These are phyloP conservation scores for Globisporangium splendens DNA, from an alignment of 352 stramenopile species.

Conservation along the genomic window DNA sequence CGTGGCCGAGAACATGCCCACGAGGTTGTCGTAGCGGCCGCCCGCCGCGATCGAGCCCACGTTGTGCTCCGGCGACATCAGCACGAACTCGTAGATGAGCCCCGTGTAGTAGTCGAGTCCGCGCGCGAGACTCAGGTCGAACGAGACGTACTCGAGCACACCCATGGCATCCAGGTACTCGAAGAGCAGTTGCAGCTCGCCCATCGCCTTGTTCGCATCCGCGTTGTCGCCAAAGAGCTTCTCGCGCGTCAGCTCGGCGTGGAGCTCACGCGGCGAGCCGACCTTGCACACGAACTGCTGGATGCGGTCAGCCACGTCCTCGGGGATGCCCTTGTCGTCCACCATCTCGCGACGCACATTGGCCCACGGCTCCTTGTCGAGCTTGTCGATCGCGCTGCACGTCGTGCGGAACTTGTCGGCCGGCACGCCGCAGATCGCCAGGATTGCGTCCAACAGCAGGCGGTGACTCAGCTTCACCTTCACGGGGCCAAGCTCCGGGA, in stretches of 20 bases:
- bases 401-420: conserved; percentile 97
- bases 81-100: conserved; percentile 99
- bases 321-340: conserved; percentile 94
- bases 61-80: conserved; percentile 84
- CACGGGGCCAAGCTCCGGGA: conserved; percentile 87
- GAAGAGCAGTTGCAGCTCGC: conserved; percentile 94
- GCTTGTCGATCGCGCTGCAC: conserved; percentile 98
- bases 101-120: conserved; percentile 99
- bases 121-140: conserved; percentile 96
- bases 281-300: conserved; percentile 92
- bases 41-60: conserved; percentile 97
- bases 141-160: conserved; percentile 92
- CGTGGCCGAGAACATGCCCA: conserved; percentile 96
- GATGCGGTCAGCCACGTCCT: conserved; percentile 93
- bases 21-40: conserved; percentile 97
- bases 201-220: conserved; percentile 82
- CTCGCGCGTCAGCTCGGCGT: conserved; percentile 62
- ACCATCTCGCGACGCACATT: conserved; percentile 92
- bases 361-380: conserved; percentile 97
- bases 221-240: conserved; percentile 91
- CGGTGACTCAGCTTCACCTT: conserved; percentile 98
- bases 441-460: conserved; percentile 95
- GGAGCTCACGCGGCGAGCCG: conserved; percentile 83
- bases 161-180: conserved; percentile 97
- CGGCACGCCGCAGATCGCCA: conserved; percentile 97